A percentile compares a stretch with the other conserved stretches of the same genome.
These are phyloP conservation scores for Triticum dicoccoides DNA, from an alignment of 176 grass and related monocot species.

Conservation along the genomic window DNA sequence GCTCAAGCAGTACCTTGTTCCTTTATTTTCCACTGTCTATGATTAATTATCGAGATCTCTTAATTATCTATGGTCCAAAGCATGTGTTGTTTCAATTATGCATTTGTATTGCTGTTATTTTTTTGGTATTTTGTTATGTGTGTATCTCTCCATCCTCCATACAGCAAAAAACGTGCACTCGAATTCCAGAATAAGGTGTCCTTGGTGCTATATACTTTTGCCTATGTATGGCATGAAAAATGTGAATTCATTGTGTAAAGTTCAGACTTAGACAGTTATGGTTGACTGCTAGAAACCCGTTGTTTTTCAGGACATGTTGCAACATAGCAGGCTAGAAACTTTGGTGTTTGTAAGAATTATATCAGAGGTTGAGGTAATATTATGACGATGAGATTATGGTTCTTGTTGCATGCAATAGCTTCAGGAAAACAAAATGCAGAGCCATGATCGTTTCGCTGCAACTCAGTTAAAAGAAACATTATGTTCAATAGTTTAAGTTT, in stretches of 20 bases:
- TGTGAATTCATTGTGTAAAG: neutral
- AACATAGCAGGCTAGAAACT: constrained; percentile 49
- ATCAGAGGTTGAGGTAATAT: constrained; percentile 53
- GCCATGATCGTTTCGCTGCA: neutral
- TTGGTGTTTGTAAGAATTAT: constrained; percentile 64
- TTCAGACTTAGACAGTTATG: neutral
- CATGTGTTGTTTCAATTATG: neutral
- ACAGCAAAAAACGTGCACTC: neutral
- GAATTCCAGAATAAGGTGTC: neutral
- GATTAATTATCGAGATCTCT: neutral
- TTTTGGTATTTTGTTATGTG: neutral
- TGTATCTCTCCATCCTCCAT: neutral
- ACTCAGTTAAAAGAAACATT: constrained; percentile 19
- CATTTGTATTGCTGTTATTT: neutral
- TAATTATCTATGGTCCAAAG: neutral
- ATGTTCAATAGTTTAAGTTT: neutral
- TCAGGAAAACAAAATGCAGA: neutral
- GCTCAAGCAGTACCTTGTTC: constrained; percentile 6
- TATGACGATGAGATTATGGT: neutral
- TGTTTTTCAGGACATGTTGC: constrained; percentile 52
- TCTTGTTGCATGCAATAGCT: neutral
- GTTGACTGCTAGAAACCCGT: constrained; percentile 27
- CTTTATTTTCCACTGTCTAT: neutral
- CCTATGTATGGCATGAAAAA: neutral
- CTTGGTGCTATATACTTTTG: neutral